Conservation (phyloP, 179 eudicot species). For the Patellifolia procumbens region DNA sequence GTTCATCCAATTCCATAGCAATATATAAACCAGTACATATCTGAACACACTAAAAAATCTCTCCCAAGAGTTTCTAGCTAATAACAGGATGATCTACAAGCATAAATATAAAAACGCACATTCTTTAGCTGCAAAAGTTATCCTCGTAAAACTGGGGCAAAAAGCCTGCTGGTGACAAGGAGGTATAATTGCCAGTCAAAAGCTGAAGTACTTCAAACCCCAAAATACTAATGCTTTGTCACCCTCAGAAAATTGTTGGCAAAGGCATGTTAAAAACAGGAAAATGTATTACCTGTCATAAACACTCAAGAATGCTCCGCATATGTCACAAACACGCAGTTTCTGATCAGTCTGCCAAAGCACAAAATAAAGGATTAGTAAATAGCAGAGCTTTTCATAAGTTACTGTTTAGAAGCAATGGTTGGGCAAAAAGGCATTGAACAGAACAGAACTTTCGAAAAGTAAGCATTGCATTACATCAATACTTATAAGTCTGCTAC, state of each 20-base stretch:
- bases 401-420: background rate
- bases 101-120: slow-evolving; percentile 82
- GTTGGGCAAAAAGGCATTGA: background rate
- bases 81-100: slow-evolving; percentile 63
- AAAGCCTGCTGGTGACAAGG: slow-evolving; percentile 98
- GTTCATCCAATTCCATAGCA: slow-evolving; percentile 23
- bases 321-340: slow-evolving; percentile 97
- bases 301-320: slow-evolving; percentile 98
- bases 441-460: background rate
- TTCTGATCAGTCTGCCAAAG: slow-evolving; percentile 92
- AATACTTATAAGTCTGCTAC: background rate
- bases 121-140: slow-evolving; percentile 89
- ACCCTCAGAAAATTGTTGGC: slow-evolving; percentile 36
- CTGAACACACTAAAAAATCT: slow-evolving; percentile 16
- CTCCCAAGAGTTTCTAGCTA: slow-evolving; percentile 45
- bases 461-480: background rate
- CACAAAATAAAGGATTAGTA: slow-evolving; percentile 19
- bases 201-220: slow-evolving; percentile 65
- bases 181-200: slow-evolving; percentile 95
- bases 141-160: slow-evolving; percentile 98
- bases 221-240: slow-evolving; percentile 44
- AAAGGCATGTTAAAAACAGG: slow-evolving; percentile 2
- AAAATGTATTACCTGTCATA: slow-evolving; percentile 75
- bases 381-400: too few species aligned
- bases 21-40: slow-evolving; percentile 5